Base-by-base conservation (phyloP, 2,329 filamentous ascomycete genomes). In the Allantophomopsis lycopodina region DNA sequence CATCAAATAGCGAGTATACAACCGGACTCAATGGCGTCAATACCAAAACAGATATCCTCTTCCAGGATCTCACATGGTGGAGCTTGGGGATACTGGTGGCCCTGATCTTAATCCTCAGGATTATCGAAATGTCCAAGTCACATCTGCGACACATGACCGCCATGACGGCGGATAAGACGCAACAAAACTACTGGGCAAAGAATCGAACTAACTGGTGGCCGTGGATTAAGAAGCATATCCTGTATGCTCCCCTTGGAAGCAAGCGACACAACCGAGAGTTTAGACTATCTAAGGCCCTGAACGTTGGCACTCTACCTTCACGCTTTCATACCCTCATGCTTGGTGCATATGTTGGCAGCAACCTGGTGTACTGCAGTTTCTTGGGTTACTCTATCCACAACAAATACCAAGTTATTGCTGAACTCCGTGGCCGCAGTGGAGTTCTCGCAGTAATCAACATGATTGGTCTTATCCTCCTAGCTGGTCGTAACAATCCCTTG, bases 401-500 rank as follows among this genome's bases (percentile, higher is more conserved):
- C 55, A 63, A 61, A 40, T 79, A 66, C 52, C 70, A 79, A 2
- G 67, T 93, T 20, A 66, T 83, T 21, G 88, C 88, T 17, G 83
- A 94, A 55, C 68, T 95, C 34, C 80, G 91, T 51, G 88, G 88
- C 31, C 77, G 91, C 42, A 83, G 83, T 6, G 91, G 91, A 40
- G 82, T 80, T 7, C 70, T 98, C 46, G 79, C 88, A 4, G 69
- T 87, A 10, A 73, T 94, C 52, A 98, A 95, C 63, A 83, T 96
- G 75, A 76, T 98, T 23, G 88, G 91, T 5, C 76, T 95, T 21
- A 72, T 96, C 52, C 73, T 96, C 47, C 74, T 96, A 42, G 87
- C 88, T 11, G 79, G 86, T 30, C 82, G 91, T 55, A 96, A 96
- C 66, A 98, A 96, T 62, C 85, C 86, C 7, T 67, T 95, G 37